These are phyloP conservation scores for Elsinoe australis DNA, from an alignment of 2,329 filamentous ascomycete species.

Conservation along the genomic window DNA sequence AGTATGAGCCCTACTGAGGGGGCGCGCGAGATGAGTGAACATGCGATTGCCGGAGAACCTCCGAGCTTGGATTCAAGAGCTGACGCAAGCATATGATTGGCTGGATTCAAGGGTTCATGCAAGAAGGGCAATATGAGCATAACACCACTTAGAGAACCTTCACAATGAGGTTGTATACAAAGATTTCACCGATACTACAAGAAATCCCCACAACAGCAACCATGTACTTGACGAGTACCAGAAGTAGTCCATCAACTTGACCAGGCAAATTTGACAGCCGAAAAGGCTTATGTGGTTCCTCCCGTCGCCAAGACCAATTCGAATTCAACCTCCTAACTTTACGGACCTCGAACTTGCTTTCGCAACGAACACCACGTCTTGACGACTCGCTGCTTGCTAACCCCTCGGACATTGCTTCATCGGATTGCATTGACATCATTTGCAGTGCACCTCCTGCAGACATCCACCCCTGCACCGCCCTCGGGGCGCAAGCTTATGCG, in stretches of 20 bases:
- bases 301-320: not conserved
- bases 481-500: constrained; percentile 12
- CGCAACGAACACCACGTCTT: not conserved
- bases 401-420: not conserved
- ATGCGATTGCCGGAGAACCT: constrained; percentile 19
- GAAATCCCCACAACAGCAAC: too few relatives aligned
- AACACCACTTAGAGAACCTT: too few relatives aligned
- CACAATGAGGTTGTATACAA: too few relatives aligned
- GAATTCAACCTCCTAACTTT: not conserved
- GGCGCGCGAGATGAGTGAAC: too few relatives aligned
- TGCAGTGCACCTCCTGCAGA: not conserved
- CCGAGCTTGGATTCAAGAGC: not conserved
- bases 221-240: too few relatives aligned
- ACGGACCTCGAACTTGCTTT: constrained; percentile 8
- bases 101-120: not conserved
- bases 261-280: constrained; percentile 15
- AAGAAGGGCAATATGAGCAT: too few relatives aligned
- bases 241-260: too few relatives aligned
- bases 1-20: too few relatives aligned
- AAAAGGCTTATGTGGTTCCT: not conserved
- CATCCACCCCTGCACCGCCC: not conserved
- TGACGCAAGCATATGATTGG: not conserved
- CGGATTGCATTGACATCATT: not conserved
- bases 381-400: not conserved
- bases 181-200: too few relatives aligned